A percentile compares a stretch with the other conserved stretches of the same genome.
phyloP scores from a whole-genome alignment of 495 filamentous ascomycete genomes.

The Daldinia childiae region DNA sequence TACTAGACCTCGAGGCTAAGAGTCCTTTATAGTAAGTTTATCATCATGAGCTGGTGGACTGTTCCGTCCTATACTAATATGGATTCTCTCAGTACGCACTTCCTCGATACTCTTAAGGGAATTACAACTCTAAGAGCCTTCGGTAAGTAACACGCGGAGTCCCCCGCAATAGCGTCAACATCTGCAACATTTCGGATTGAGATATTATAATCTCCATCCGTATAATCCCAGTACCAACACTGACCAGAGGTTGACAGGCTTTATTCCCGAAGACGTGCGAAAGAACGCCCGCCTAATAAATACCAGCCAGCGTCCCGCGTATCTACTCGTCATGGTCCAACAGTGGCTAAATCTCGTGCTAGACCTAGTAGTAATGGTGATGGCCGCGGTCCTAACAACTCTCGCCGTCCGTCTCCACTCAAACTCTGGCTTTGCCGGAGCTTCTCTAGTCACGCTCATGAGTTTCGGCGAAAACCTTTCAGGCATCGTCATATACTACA shows the following conservation, averaged over 20 bases:
- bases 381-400: constrained; percentile 49
- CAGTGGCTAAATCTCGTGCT: constrained; percentile 56
- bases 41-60: background rate
- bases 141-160: background rate
- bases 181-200: background rate
- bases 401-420: constrained; percentile 48
- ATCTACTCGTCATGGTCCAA: constrained; percentile 58
- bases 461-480: background rate
- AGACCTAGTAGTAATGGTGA: constrained; percentile 49
- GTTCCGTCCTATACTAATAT: background rate
- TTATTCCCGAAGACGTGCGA: constrained; percentile 56
- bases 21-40: background rate
- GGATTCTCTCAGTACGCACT: background rate
- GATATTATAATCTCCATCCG: background rate
- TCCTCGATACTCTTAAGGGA: background rate
- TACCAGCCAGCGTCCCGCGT: constrained; percentile 54
- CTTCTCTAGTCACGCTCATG: constrained; percentile 54
- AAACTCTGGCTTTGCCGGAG: constrained; percentile 63
- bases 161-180: background rate
- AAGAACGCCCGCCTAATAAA: constrained; percentile 52
- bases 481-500: background rate
- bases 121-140: background rate
- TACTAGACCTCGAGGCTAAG: background rate
- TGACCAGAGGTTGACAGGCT: background rate
- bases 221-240: background rate